Base-by-base conservation (phyloP, 768 basidiomycete species). In the Suillus variegatus region DNA sequence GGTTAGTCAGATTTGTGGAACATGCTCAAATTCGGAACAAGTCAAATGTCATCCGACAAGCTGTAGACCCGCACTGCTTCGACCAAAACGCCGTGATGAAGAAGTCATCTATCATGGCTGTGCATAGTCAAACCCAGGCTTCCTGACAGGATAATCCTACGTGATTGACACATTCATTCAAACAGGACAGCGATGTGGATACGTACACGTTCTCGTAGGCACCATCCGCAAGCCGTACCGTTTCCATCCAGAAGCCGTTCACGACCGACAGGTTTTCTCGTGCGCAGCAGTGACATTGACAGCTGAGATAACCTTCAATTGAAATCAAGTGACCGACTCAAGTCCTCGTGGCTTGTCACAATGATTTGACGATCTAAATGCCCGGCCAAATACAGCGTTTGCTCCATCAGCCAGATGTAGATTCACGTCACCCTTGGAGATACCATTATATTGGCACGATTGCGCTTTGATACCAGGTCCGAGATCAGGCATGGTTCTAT, bases 341-440 rank as follows among this genome's bases (percentile, higher is more conserved):
- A 18, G 10, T 55, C 25, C 68, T 76, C 6, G 32, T 32, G 32
- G 80, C 79, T 68, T 72, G 82, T 41, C 84, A 85, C 63, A 74
- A 86, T 41, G 80, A 80, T 65, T 74, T 86, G 72, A 66, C 68
- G 22, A 75, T 85, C 44, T 72, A 66, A n/a, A 74, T 85, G 43
- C 84, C 85, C 4, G 76, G 72, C 13, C 81, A 81, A 58, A 81
- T 82, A 2, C 81, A 82, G 22, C 78, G 36, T 84, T 83, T 47
- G 72, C 81, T 1, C 28, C 4, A 67, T 82, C 25, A 82, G 78
- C 68, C 86, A 86, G 85, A 74, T 86, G 71, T 73, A 86, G 32
- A 77, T 85, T 18, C 86, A 86, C 72, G 74, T 84, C 43, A 80
- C 80, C 9, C 68, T 86, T 36, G 83, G 81, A 0, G 78, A 82